Percentiles rank a stretch among this genome's conserved stretches.
These are phyloP conservation scores for Boletellus ananas DNA, from an alignment of 768 basidiomycete species.

Conservation along the genomic window DNA sequence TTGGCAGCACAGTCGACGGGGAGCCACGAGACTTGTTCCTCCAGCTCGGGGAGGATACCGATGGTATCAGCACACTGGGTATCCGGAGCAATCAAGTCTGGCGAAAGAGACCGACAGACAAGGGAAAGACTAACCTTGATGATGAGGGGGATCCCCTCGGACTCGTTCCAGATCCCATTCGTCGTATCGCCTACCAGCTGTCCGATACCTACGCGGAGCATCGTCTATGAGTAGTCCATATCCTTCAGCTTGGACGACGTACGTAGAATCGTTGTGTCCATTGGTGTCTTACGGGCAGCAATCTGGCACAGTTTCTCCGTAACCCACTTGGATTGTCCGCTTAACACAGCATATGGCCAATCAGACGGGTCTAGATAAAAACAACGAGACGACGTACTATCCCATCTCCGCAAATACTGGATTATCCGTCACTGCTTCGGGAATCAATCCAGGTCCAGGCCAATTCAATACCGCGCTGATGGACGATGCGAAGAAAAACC, in stretches of 20 bases:
- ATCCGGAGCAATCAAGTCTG: background rate
- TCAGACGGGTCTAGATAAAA: background rate
- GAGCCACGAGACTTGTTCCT: conserved; percentile 42
- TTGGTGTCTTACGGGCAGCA: conserved; percentile 31
- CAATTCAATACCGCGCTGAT: conserved; percentile 33
- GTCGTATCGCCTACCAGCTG: conserved; percentile 52
- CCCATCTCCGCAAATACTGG: conserved; percentile 27
- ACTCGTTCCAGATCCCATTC: conserved; percentile 52
- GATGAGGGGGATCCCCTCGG: conserved; percentile 35
- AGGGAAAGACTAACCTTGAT: conserved; percentile 23
- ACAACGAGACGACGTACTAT: conserved; percentile 23
- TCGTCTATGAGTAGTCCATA: background rate
- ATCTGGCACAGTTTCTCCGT: conserved; percentile 48
- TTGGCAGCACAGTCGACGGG: conserved; percentile 50
- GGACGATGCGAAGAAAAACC: conserved; percentile 52
- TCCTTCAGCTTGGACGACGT: background rate
- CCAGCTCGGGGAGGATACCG: conserved; percentile 30
- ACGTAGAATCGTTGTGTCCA: conserved; percentile 21
- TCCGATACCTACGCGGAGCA: conserved; percentile 40
- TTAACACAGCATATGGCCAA: background rate
- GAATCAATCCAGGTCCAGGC: conserved; percentile 16
- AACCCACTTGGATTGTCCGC: conserved; percentile 46
- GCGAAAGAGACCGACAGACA: background rate
- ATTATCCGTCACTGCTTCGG: conserved; percentile 22
- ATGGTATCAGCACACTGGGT: conserved; percentile 38